phyloP scores from a whole-genome alignment of 1,284 basidiomycete genomes.

The Heterobasidion occidentale region DNA sequence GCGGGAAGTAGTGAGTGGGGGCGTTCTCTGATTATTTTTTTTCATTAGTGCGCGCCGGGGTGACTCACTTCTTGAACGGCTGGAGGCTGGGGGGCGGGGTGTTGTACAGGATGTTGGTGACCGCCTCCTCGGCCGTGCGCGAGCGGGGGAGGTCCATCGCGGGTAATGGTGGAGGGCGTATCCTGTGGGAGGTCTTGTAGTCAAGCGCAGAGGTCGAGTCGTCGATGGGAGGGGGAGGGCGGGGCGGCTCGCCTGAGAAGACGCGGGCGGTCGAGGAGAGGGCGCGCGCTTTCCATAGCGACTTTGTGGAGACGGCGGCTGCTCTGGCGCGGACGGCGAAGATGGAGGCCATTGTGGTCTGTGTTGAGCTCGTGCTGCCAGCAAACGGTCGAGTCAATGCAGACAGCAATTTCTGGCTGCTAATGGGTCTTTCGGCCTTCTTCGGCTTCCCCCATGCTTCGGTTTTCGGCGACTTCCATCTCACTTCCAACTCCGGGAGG shows the following conservation, averaged over 20 bases:
- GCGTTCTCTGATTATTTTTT: neutral
- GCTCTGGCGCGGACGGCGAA: constrained; percentile 10
- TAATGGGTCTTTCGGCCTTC: neutral
- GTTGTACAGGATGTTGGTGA: constrained; percentile 94
- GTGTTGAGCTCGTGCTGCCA: neutral
- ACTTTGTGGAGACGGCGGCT: constrained; percentile 1
- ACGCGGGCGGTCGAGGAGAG: constrained; percentile 26
- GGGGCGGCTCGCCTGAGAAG: constrained; percentile 21
- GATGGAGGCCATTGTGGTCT: constrained; percentile 6
- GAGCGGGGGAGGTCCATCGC: constrained; percentile 65
- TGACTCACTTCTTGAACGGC: constrained; percentile 84
- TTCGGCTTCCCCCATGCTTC: neutral
- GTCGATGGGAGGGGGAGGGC: constrained; percentile 66
- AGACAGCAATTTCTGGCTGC: neutral
- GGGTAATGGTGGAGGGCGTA: constrained; percentile 72
- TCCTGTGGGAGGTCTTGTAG: constrained; percentile 77
- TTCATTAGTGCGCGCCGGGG: too few relatives aligned
- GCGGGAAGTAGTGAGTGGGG: neutral
- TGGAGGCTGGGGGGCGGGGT: constrained; percentile 89
- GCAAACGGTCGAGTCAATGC: neutral
- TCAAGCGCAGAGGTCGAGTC: constrained; percentile 93
- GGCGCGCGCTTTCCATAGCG: constrained; percentile 16
- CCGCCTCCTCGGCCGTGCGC: constrained; percentile 87
- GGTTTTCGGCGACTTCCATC: neutral
- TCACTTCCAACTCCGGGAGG: too few relatives aligned